phyloP scores from a whole-genome alignment of 176 grass and related monocot species.

The Dactylis glomerata region DNA sequence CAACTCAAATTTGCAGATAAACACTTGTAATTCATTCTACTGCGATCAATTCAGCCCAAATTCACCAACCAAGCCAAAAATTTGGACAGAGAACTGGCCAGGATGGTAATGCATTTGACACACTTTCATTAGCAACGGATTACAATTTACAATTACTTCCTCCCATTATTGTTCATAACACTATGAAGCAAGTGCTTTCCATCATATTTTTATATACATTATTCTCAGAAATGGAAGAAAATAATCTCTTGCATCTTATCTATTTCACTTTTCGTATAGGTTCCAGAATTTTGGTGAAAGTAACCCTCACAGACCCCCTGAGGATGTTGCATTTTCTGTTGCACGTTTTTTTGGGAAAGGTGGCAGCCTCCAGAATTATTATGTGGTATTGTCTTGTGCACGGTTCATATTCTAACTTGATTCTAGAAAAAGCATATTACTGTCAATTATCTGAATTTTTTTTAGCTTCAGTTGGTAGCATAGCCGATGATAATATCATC shows the following conservation, averaged over 20 bases:
- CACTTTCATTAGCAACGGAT: not conserved
- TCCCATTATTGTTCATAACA: not conserved
- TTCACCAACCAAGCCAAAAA: slow-evolving; percentile 80
- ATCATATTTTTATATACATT: not conserved
- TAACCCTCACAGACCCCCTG: slow-evolving; percentile 89
- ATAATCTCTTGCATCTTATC: not conserved
- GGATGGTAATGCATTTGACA: slow-evolving; percentile 70
- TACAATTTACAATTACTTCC: not conserved
- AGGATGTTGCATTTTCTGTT: slow-evolving; percentile 95
- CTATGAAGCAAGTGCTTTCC: not conserved
- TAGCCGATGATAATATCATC: slow-evolving; percentile 11
- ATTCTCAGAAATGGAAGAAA: not conserved
- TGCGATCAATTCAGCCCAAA: slow-evolving; percentile 85
- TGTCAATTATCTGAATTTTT: no score
- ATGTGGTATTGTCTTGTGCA: slow-evolving; percentile 58
- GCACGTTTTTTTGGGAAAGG: slow-evolving; percentile 95
- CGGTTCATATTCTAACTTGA: slow-evolving; percentile 2
- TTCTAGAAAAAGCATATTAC: no score
- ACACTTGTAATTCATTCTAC: slow-evolving; percentile 95
- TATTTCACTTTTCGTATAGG: slow-evolving; percentile 46
- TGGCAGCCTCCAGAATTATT: slow-evolving; percentile 91
- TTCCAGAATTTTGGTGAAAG: slow-evolving; percentile 90
- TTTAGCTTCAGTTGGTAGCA: not conserved
- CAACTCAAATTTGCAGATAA: slow-evolving; percentile 69
- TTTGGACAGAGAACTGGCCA: slow-evolving; percentile 99